phyloP scores from a whole-genome alignment of 352 stramenopile genomes.

The Globisporangium irregulare region DNA sequence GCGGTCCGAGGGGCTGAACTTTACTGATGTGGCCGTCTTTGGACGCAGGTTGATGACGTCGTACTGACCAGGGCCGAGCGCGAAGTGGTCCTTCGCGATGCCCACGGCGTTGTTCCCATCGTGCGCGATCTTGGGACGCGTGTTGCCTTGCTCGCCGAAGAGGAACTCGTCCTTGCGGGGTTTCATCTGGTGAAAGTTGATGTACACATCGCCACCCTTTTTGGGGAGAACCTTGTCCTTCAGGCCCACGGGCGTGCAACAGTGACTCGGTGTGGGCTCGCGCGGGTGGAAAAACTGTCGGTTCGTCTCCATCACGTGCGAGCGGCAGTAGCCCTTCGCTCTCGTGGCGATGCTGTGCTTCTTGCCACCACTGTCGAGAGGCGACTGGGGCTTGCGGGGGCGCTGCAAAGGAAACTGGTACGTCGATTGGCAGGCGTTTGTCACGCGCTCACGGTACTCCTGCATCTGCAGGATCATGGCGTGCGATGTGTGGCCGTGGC shows the following conservation, averaged over 20 bases:
- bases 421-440: constrained; percentile 42
- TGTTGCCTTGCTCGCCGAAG: constrained; percentile 20
- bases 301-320: constrained; percentile 38
- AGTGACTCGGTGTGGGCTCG: constrained; percentile 11
- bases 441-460: constrained; percentile 50
- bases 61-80: constrained; percentile 58
- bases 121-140: constrained; percentile 19
- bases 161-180: constrained; percentile 32
- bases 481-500: constrained; percentile 38
- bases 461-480: constrained; percentile 64
- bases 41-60: constrained; percentile 29
- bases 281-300: constrained; percentile 29
- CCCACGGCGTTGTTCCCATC: constrained; percentile 12
- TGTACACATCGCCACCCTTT: constrained; percentile 24
- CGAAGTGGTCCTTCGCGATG: constrained; percentile 43
- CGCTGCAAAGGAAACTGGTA: constrained; percentile 36
- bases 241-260: constrained; percentile 14
- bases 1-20: constrained; percentile 59
- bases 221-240: constrained; percentile 29
- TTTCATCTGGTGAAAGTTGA: constrained; percentile 52
- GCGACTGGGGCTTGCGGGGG: constrained; percentile 2
- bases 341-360: neutral
- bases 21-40: constrained; percentile 29
- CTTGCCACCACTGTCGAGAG: neutral
- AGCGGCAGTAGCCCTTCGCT: constrained; percentile 35